These are phyloP conservation scores for Aspergillus eucalypticola DNA, from an alignment of 2,329 filamentous ascomycete species.

Conservation along the genomic window DNA sequence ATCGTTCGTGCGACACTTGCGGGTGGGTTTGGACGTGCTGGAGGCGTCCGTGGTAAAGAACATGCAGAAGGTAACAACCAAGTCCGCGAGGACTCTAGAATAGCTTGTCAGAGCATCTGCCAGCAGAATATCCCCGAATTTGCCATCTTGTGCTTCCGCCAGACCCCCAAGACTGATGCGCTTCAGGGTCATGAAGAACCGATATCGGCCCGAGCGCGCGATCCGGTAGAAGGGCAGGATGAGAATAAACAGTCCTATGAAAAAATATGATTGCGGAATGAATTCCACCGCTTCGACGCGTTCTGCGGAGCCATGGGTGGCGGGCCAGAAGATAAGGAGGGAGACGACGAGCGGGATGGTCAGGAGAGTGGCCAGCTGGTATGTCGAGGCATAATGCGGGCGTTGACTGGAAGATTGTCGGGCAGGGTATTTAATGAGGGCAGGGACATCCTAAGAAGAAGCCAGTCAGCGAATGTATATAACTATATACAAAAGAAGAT, in stretches of 20 bases:
- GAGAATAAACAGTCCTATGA: conserved; percentile 70
- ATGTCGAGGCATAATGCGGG: conserved; percentile 78
- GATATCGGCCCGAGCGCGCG: conserved; percentile 69
- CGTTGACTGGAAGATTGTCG: conserved; percentile 69
- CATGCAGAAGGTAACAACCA: conserved; percentile 91
- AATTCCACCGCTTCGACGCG: conserved; percentile 78
- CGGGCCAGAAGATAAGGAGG: conserved; percentile 77
- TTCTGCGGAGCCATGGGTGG: conserved; percentile 69
- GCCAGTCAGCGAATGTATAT: conserved; percentile 18
- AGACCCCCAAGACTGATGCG: conserved; percentile 83
- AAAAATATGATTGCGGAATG: conserved; percentile 80
- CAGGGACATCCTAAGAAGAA: conserved; percentile 67
- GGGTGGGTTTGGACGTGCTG: conserved; percentile 77
- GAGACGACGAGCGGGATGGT: conserved; percentile 70
- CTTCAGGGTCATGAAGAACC: conserved; percentile 73
- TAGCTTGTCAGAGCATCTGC: conserved; percentile 95
- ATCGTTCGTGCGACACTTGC: conserved; percentile 70
- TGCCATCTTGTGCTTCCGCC: conserved; percentile 81
- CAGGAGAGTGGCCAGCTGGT: conserved; percentile 78
- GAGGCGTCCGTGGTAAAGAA: conserved; percentile 71
- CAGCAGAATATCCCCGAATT: conserved; percentile 90
- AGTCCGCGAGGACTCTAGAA: conserved; percentile 84
- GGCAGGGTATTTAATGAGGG: conserved; percentile 80
- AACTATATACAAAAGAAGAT: background rate
- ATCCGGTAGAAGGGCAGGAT: conserved; percentile 69